Evolutionary conservation across 73 alveolate genomes (phyloP).

Genomic region (Durusdinium trenchii): DNA sequence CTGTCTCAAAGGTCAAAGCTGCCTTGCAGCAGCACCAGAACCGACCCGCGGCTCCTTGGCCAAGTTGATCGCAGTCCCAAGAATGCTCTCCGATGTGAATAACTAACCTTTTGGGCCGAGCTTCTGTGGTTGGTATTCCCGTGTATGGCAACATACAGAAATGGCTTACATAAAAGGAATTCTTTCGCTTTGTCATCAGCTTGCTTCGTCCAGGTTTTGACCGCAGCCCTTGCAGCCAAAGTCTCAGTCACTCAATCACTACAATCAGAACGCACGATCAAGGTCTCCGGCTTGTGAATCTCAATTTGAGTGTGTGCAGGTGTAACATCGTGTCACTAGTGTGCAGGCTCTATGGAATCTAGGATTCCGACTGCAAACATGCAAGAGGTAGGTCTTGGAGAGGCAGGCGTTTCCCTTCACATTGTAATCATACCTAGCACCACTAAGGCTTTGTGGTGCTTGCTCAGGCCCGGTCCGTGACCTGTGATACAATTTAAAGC

Average conservation of each 20-base stretch:
- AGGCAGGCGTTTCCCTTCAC: background rate
- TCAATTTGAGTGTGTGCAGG: too few relatives aligned
- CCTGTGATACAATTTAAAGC: too few relatives aligned
- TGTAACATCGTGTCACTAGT: background rate
- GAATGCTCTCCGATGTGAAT: background rate
- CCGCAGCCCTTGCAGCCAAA: slow-evolving; percentile 48
- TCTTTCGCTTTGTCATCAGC: background rate
- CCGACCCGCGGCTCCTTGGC: background rate
- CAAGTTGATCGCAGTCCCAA: background rate
- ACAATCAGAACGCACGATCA: too few relatives aligned
- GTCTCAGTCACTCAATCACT: too few relatives aligned
- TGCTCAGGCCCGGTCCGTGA: too few relatives aligned
- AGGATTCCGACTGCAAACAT: background rate
- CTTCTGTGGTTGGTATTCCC: too few relatives aligned
- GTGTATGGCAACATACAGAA: background rate
- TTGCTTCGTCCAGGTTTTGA: background rate
- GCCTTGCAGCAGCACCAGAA: slow-evolving; percentile 54
- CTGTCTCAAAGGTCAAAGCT: slow-evolving; percentile 2
- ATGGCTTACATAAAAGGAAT: background rate
- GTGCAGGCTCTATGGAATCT: background rate
- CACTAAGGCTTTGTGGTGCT: slow-evolving; percentile 78
- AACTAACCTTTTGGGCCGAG: too few relatives aligned
- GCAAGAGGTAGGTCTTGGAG: background rate
- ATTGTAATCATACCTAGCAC: background rate
- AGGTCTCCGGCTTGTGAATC: too few relatives aligned